Evolutionary conservation across 1,284 basidiomycete genomes (phyloP).

Genomic region (Ustilago curta): DNA sequence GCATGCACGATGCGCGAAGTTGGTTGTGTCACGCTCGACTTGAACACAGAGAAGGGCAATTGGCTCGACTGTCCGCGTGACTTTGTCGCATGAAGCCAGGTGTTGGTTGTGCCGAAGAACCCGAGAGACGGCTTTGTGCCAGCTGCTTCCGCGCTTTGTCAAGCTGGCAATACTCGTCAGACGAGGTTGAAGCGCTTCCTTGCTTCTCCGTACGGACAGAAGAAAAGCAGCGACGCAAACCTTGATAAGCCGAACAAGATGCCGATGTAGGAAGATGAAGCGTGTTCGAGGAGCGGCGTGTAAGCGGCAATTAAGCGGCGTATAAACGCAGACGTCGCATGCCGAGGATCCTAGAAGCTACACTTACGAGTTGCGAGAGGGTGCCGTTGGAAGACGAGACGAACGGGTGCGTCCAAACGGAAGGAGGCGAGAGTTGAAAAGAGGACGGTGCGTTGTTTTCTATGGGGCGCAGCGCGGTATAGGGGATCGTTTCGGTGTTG

Average conservation of each 20-base stretch:
- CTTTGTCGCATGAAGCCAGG: neutral
- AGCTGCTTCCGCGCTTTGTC: neutral
- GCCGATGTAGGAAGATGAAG: neutral
- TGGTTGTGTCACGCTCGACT: neutral
- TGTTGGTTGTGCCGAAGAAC: neutral
- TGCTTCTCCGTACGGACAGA: neutral
- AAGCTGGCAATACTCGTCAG: too few species aligned
- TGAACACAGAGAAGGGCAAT: neutral
- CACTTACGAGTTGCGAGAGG: constrained; percentile 1
- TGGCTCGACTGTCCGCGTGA: constrained; percentile 2
- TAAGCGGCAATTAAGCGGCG: neutral
- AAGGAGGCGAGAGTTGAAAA: too few species aligned
- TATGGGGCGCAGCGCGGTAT: too few species aligned
- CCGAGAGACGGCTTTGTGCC: neutral
- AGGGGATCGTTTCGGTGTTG: too few species aligned
- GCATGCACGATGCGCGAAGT: neutral
- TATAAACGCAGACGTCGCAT: neutral
- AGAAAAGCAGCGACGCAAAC: neutral
- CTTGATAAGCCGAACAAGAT: neutral
- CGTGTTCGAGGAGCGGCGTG: neutral
- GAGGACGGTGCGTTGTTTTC: neutral
- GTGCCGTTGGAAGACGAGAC: neutral
- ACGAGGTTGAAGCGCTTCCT: neutral
- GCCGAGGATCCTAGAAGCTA: neutral
- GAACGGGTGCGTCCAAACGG: neutral